Evolutionary conservation across 495 filamentous ascomycete species (phyloP).

Genomic region (Cercophora newfieldiana): DNA sequence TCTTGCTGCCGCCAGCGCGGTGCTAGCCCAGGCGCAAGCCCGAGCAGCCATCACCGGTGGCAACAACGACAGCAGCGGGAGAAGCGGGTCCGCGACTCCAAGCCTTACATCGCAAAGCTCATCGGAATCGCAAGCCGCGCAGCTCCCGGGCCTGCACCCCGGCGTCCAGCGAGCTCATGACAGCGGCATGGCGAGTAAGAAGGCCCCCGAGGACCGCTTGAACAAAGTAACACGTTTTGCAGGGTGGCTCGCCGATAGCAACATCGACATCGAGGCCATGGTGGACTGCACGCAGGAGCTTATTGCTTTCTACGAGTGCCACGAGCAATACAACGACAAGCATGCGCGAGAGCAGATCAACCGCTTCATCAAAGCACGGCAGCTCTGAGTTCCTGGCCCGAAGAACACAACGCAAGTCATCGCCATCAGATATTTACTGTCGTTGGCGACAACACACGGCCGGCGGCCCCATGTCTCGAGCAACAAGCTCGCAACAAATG

Average conservation of each 20-base stretch:
- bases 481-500: too few relatives aligned
- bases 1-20: conserved; percentile 43
- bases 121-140: conserved; percentile 2
- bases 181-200: conserved; percentile 16
- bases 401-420: background rate
- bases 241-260: conserved; percentile 87
- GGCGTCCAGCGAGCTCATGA: background rate
- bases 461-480: too few relatives aligned
- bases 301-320: conserved; percentile 90
- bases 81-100: conserved; percentile 17
- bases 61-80: conserved; percentile 18
- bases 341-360: conserved; percentile 62
- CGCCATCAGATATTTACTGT: too few relatives aligned
- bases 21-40: conserved; percentile 43
- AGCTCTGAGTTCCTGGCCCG: conserved; percentile 67
- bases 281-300: conserved; percentile 94
- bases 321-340: conserved; percentile 89
- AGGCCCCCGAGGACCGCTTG: conserved; percentile 39
- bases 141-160: conserved; percentile 20
- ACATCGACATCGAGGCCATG: conserved; percentile 86
- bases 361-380: conserved; percentile 79
- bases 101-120: conserved; percentile 19
- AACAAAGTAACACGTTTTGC: conserved; percentile 72
- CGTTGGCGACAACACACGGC: background rate
- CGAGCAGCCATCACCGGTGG: conserved; percentile 30